phyloP scores from a whole-genome alignment of 495 filamentous ascomycete genomes.

The Jackrogersella multiformis region DNA sequence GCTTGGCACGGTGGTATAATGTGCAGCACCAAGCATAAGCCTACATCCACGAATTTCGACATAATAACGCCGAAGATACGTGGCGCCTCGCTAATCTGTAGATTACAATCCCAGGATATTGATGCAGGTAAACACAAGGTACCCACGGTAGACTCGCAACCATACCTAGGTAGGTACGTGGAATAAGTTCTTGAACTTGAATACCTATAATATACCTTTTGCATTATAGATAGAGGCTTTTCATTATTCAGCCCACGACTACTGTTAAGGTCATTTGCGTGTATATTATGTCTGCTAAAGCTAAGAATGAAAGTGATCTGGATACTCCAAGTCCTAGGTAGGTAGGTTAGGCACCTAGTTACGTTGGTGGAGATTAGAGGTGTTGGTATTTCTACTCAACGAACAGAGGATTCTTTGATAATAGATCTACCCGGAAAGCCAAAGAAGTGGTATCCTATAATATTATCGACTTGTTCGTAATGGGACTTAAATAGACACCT shows the following conservation, averaged over 20 bases:
- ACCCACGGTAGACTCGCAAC: neutral
- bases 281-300: neutral
- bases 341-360: no score
- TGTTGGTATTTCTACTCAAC: no score
- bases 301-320: neutral
- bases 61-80: neutral
- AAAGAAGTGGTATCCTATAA: neutral
- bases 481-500: neutral
- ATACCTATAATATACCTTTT: neutral
- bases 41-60: neutral
- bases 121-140: neutral
- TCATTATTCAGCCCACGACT: neutral
- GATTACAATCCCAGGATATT: neutral
- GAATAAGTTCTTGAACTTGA: neutral
- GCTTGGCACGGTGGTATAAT: neutral
- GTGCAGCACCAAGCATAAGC: neutral
- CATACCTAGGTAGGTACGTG: neutral
- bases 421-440: neutral
- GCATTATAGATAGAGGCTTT: neutral
- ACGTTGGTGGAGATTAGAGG: neutral
- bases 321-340: neutral
- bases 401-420: no score
- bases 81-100: conserved; percentile 33
- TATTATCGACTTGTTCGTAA: neutral
- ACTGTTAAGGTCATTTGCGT: neutral